These are phyloP conservation scores for Medakamo hakoo DNA, from an alignment of 139 green algal genomes.

Conservation along the genomic window DNA sequence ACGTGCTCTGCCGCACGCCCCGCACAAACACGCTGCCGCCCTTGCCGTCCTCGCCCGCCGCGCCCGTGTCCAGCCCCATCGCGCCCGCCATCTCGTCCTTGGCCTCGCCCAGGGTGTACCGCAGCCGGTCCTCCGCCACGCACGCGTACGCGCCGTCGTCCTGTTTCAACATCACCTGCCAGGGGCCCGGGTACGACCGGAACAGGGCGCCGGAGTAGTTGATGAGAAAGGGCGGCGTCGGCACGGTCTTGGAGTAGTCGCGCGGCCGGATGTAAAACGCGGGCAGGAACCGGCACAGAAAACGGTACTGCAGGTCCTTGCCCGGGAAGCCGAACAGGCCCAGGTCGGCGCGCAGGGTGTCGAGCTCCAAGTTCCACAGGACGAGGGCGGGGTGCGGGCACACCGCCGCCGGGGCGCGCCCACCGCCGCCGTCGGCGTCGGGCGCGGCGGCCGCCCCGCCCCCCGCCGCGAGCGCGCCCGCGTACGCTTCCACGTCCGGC, in stretches of 20 bases:
- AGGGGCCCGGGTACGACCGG: constrained; percentile 77
- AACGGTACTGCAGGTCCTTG: constrained; percentile 68
- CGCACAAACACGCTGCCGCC: no score
- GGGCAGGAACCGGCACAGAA: constrained; percentile 57
- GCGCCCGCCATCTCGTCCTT: constrained; percentile 71
- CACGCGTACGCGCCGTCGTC: constrained; percentile 68
- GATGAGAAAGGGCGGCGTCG: constrained; percentile 69
- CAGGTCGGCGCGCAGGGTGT: constrained; percentile 79
- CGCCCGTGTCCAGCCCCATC: constrained; percentile 69
- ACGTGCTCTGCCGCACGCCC: not conserved
- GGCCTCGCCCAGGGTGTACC: constrained; percentile 58
- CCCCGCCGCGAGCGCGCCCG: constrained; percentile 21
- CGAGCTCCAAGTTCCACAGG: constrained; percentile 91
- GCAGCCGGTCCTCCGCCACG: constrained; percentile 39
- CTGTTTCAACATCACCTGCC: constrained; percentile 84
- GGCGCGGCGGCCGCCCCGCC: no score
- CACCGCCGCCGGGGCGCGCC: no score
- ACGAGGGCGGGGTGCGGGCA: constrained; percentile 40
- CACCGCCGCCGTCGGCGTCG: not conserved
- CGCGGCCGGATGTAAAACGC: constrained; percentile 73
- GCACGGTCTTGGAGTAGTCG: constrained; percentile 43
- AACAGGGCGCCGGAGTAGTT: constrained; percentile 84
- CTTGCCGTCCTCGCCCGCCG: not conserved
- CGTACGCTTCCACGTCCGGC: constrained; percentile 41
- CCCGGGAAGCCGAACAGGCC: constrained; percentile 67